Evolutionary conservation across 192 early-diverging fungal genomes (phyloP).

Genomic region (Backusella macrospora): DNA sequence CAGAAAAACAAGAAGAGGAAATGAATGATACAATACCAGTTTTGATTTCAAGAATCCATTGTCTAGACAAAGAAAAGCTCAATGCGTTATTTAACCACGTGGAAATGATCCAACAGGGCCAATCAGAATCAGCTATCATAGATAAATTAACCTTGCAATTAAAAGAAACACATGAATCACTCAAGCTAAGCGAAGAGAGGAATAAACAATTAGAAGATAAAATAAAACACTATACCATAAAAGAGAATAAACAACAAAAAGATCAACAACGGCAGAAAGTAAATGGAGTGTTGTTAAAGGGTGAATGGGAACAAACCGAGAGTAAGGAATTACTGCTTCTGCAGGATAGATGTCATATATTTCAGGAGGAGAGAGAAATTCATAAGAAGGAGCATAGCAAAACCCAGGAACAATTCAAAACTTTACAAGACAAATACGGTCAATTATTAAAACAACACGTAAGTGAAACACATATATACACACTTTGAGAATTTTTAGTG

Average conservation of each 20-base stretch:
- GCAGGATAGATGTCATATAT: neutral
- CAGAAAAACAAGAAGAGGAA: neutral
- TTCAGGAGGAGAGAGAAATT: conserved; percentile 10
- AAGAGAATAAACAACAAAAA: neutral
- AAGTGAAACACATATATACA: conserved; percentile 14
- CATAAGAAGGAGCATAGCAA: conserved; percentile 1
- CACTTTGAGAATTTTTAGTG: neutral
- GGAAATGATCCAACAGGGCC: neutral
- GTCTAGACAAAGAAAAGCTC: conserved; percentile 2
- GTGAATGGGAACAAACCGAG: too few relatives aligned
- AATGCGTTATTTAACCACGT: conserved; percentile 5
- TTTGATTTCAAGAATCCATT: neutral
- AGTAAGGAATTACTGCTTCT: conserved; percentile 7
- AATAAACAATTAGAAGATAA: neutral
- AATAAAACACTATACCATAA: too few relatives aligned
- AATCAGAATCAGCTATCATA: neutral
- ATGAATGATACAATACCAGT: neutral
- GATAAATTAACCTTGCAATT: neutral
- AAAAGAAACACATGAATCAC: neutral
- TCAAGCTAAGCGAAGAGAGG: neutral
- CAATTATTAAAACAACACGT: neutral
- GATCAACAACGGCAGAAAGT: neutral
- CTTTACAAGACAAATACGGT: conserved; percentile 1
- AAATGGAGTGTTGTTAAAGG: too few relatives aligned
- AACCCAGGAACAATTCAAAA: conserved; percentile 10